Percentiles rank a stretch among this genome's conserved stretches.
Evolutionary conservation across 371 early-diverging fungal genomes (phyloP).

Genomic region (Saksenaea oblongispora): DNA sequence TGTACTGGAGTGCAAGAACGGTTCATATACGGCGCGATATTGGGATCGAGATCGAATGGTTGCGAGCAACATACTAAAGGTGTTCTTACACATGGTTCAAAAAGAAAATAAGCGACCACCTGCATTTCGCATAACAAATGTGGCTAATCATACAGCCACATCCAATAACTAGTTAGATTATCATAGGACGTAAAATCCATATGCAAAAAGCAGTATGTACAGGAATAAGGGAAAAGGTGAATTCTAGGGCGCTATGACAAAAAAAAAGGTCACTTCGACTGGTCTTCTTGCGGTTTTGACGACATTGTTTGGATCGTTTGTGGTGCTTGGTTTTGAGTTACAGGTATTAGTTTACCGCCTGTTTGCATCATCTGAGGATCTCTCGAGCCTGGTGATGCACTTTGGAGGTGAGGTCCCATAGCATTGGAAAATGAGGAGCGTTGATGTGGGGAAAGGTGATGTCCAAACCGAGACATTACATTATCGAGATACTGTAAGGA

Average conservation of each 20-base stretch:
- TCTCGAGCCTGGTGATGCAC: conserved; percentile 14
- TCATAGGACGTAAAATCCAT: neutral
- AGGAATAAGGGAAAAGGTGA: neutral
- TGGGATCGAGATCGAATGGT: no score
- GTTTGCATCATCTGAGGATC: conserved; percentile 6
- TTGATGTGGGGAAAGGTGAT: conserved; percentile 26
- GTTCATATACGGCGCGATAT: no score
- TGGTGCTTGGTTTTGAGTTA: neutral
- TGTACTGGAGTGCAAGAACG: no score
- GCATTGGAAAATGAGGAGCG: conserved; percentile 23
- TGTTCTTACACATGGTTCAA: no score
- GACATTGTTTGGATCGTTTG: neutral
- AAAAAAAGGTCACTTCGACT: neutral
- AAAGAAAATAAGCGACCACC: neutral
- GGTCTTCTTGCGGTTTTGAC: neutral
- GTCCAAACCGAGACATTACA: conserved; percentile 33
- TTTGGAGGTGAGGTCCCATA: conserved; percentile 19
- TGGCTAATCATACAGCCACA: no score
- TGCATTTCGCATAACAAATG: neutral
- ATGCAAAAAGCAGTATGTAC: neutral
- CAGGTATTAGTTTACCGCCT: conserved; percentile 8
- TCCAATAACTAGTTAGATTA: neutral
- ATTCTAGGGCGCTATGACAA: neutral
- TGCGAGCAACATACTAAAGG: no score
- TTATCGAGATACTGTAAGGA: conserved; percentile 18